phyloP scores from a whole-genome alignment of 305 asterid species.

The Solanum aculeatissimum region DNA sequence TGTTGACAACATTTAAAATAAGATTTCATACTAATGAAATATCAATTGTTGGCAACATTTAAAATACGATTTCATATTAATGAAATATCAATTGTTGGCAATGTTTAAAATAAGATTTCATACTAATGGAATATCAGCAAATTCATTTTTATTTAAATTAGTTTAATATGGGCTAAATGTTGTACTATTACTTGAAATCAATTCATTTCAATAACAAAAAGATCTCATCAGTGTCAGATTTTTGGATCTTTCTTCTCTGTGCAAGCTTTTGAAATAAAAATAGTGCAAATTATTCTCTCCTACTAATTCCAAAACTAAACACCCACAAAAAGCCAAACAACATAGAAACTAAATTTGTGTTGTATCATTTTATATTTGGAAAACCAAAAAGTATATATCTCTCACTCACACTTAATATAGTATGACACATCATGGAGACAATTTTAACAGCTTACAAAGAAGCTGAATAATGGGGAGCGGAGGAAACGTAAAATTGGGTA shows the following conservation, averaged over 20 bases:
- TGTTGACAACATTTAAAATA: neutral
- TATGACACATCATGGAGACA: neutral
- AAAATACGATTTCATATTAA: neutral
- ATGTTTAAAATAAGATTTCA: neutral
- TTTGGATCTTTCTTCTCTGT: too few species aligned
- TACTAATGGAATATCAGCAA: neutral
- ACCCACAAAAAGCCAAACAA: neutral
- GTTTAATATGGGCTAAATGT: neutral
- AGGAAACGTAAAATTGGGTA: too few species aligned
- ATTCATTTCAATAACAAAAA: neutral
- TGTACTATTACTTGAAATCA: too few species aligned
- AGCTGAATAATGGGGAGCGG: too few species aligned
- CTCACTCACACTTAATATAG: neutral
- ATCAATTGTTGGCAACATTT: neutral
- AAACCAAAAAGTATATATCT: neutral
- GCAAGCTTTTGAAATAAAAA: too few species aligned
- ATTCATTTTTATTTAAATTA: neutral
- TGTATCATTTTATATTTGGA: neutral
- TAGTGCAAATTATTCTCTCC: neutral
- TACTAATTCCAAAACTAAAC: neutral
- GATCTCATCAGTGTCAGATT: too few species aligned
- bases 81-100: neutral
- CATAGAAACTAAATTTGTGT: neutral
- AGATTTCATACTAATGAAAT: neutral
- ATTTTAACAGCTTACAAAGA: too few species aligned